Base-by-base conservation (phyloP, 345 rosid genomes). In the Linum lewisii region DNA sequence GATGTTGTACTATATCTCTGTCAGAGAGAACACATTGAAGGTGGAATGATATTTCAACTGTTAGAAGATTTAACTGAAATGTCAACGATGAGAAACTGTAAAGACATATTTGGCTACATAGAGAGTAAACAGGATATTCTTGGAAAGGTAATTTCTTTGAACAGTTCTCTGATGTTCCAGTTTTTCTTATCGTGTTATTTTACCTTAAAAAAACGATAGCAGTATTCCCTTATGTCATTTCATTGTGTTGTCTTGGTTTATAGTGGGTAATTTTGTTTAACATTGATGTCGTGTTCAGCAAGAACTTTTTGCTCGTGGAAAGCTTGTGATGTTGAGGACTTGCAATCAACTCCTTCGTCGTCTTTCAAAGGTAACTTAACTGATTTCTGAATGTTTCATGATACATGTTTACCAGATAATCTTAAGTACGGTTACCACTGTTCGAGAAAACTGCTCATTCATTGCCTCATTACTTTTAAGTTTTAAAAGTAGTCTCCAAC, bases 291-390 rank as follows among this genome's bases (percentile, higher is more conserved):
- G 38, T 24, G 18, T 51, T 63, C 77, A 89, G 99, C 95, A 87
- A 87, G 99, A 93, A 75, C 90, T 93, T 44, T 93, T 93, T 82
- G 95, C 99, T 62, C 97, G 99, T 42, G 99, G 99, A 66, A 87
- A 93, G 72, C 95, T 93, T 69, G 99, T 93, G 51, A 93, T 93
- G 97, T 76, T 93, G 87, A 87, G 99, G 72, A 93, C 97, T 15
- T 93, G 97, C 74, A 93, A 93, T 78, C 99, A 93, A 80, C 99
- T 93, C 73, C 97, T 93, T 63, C 95, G 99, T 56, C 89, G 99
- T 58, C 86, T 89, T 60, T 89, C 97, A 49, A 93, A 89, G 99
- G 97, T 87, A 75, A 14, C 15, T 42, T 42, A 42, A 42, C 18
- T 42, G 47, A n/a, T n/a, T 11, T 1, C 18, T 42, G 47, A 42